phyloP scores from a whole-genome alignment of 139 green algal species.

The Parachlorella kessleri region DNA sequence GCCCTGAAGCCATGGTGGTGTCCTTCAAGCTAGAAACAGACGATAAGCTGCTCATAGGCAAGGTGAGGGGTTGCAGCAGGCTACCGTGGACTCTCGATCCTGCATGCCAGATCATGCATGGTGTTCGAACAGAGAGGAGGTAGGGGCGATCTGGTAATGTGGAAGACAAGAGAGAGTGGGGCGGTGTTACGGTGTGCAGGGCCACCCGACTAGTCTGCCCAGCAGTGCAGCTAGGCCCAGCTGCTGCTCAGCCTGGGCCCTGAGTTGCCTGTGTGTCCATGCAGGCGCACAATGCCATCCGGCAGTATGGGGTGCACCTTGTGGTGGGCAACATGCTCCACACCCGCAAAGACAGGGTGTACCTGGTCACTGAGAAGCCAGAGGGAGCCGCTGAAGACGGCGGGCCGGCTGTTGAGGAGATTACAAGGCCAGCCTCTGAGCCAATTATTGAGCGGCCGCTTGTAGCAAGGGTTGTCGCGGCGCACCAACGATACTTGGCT shows the following conservation, averaged over 20 bases:
- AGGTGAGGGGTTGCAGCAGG: slow-evolving; percentile 35
- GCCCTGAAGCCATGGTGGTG: slow-evolving; percentile 83
- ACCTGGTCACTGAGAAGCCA: slow-evolving; percentile 47
- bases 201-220: no score
- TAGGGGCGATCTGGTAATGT: no score
- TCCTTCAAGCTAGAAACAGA: slow-evolving; percentile 99
- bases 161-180: no score
- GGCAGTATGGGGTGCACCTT: slow-evolving; percentile 82
- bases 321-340: slow-evolving; percentile 97
- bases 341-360: slow-evolving; percentile 82
- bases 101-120: no score
- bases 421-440: neutral
- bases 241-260: neutral
- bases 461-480: slow-evolving; percentile 21
- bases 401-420: neutral
- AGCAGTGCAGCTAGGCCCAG: no score
- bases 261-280: neutral
- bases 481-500: slow-evolving; percentile 24
- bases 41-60: slow-evolving; percentile 64
- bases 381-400: neutral
- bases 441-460: slow-evolving; percentile 19
- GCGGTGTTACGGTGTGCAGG: no score
- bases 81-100: no score
- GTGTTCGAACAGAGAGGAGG: neutral
- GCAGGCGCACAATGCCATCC: slow-evolving; percentile 64